Evolutionary conservation across 1,284 basidiomycete genomes (phyloP).

Genomic region (Apiotrichum veenhuisii): DNA sequence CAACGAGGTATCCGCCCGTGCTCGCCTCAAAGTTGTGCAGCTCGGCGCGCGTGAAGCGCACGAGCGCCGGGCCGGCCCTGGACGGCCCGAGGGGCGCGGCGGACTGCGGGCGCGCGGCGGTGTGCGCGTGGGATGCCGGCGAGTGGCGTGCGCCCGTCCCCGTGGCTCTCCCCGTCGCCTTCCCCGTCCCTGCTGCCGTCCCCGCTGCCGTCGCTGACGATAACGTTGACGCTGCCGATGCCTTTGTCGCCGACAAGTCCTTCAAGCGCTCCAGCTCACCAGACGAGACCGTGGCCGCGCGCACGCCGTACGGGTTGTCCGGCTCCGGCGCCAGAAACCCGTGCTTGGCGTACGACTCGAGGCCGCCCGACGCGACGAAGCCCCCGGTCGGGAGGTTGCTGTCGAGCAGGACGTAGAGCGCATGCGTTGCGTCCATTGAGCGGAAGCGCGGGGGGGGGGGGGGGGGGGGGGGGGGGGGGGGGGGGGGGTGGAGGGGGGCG

Average conservation of each 20-base stretch:
- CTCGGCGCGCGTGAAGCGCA: constrained; percentile 45
- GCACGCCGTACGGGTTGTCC: background rate
- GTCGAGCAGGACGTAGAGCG: constrained; percentile 66
- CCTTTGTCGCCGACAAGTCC: too few species aligned
- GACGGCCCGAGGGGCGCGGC: constrained; percentile 11
- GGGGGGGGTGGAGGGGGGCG: background rate
- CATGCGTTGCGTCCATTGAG: constrained; percentile 25
- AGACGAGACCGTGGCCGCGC: too few species aligned
- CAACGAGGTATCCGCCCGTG: constrained; percentile 71
- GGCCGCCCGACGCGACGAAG: constrained; percentile 91
- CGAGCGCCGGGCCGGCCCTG: constrained; percentile 11
- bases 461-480: background rate
- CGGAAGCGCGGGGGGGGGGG: background rate
- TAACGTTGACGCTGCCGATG: too few species aligned
- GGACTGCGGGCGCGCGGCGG: background rate
- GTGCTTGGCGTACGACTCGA: constrained; percentile 85
- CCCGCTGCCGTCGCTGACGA: too few species aligned
- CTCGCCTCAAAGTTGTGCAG: constrained; percentile 63
- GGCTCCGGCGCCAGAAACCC: constrained; percentile 58
- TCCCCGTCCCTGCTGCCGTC: too few species aligned
- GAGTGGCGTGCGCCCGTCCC: too few species aligned
- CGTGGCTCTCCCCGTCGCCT: too few species aligned
- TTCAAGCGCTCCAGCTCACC: too few species aligned
- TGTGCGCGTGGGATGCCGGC: background rate
- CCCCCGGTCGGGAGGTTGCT: constrained; percentile 96